Evolutionary conservation across 2,329 filamentous ascomycete genomes (phyloP).

Genomic region (Helotiales sp.): DNA sequence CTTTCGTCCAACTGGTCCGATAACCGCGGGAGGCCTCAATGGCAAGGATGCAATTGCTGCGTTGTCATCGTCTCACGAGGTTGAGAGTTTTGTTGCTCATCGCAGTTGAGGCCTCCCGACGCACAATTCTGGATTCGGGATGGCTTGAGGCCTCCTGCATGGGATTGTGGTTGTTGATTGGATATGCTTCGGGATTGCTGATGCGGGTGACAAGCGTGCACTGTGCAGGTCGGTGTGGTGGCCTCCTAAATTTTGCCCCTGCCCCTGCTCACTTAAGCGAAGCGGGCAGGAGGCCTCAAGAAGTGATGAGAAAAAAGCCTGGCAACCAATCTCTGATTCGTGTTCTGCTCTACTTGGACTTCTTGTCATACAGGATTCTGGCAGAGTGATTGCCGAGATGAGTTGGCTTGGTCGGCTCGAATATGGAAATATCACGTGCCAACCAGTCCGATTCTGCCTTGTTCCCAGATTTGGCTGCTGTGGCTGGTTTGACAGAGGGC

Average conservation of each 20-base stretch:
- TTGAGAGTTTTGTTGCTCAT: neutral
- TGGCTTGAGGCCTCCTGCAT: neutral
- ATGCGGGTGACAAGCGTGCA: neutral
- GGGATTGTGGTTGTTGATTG: neutral
- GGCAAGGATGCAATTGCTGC: neutral
- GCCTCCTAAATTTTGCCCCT: neutral
- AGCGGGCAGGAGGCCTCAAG: neutral
- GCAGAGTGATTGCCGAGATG: too few relatives aligned
- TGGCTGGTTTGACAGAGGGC: neutral
- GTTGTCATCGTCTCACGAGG: neutral
- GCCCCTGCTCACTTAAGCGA: neutral
- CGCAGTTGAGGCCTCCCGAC: conserved; percentile 1
- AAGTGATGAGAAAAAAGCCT: neutral
- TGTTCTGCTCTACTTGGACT: too few relatives aligned
- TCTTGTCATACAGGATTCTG: too few relatives aligned
- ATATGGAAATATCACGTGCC: too few relatives aligned
- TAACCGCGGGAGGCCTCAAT: conserved; percentile 5
- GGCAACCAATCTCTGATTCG: too few relatives aligned
- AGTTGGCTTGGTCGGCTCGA: too few relatives aligned
- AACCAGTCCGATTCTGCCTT: conserved; percentile 1
- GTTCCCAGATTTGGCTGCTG: neutral
- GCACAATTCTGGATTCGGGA: neutral
- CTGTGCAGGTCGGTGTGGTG: too few relatives aligned
- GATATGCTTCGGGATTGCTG: neutral
- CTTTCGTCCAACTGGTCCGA: too few relatives aligned